Base-by-base conservation (phyloP, 2,329 filamentous ascomycete species). In the Venturia carpophila region DNA sequence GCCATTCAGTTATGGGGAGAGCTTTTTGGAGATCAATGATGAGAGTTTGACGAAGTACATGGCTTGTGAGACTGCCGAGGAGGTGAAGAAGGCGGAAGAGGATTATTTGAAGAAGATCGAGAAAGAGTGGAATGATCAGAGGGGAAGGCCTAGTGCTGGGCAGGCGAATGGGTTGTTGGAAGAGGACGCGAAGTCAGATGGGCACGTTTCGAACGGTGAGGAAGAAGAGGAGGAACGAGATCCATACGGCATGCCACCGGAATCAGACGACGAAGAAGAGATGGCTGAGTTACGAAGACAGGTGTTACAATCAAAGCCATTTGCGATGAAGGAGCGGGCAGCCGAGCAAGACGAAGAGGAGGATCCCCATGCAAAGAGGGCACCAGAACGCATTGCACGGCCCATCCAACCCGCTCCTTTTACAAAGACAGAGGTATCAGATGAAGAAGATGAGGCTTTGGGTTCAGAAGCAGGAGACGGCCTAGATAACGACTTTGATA, bases 211-310 rank as follows among this genome's bases (percentile, higher is more conserved):
- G 1, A 77, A 79, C 1, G 79, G 78, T 0, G 78, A 78, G 1
- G 77, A 79, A 2, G 76, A 79, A 0, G 79, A 73, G 7, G 73
- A 71, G 11, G 76, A 77, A 4, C 72, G 74, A 2, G 75, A 79
- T 27, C 73, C 76, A 27, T 92, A 88, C 71, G 87, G 85, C 64
- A 83, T 96, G 58, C 91, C 91, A 11, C 89, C 76, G 5, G 88
- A 91, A 69, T 86, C 84, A 41, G 90, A 90, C 65, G 88, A 96
- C 66, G 91, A 95, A 70, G 89, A 90, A 63, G 87, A 92, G 73
- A 97, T 97, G 92, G 92, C 91, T 43, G 92, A 96, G 72, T 87
- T 99, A 63, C 85, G 94, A 61, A 86, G 89, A 64, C 90, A 91
- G 70, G 91, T 97, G n/a, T 83, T 99, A 1, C 89, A 88, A 7